Conservation (phyloP, 2,329 filamentous ascomycete species). For the Fusarium hostae region DNA sequence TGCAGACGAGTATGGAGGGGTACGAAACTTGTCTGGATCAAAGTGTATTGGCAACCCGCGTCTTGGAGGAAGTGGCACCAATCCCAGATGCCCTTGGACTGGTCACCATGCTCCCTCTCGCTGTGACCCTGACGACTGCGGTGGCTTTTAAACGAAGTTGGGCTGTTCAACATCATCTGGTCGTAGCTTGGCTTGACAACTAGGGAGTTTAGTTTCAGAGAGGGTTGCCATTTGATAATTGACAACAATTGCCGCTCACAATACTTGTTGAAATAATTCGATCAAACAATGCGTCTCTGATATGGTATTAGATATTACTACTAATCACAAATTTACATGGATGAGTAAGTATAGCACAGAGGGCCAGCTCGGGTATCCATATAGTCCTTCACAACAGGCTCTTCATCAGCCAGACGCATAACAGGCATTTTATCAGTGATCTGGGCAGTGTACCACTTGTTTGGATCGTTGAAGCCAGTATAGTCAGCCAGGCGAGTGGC, state of each 20-base stretch:
- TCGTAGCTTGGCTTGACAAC: too few species aligned
- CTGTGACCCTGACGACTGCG: neutral
- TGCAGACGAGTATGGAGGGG: neutral
- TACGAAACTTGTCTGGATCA: neutral
- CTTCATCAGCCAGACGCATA: neutral
- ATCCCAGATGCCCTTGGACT: neutral
- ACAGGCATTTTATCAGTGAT: constrained; percentile 1
- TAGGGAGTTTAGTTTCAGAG: neutral
- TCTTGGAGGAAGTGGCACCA: neutral
- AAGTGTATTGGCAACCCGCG: neutral
- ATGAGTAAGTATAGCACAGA: constrained; percentile 28
- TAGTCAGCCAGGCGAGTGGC: constrained; percentile 12
- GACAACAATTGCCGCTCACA: neutral
- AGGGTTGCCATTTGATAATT: neutral
- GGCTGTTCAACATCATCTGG: too few species aligned
- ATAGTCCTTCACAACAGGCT: constrained; percentile 20
- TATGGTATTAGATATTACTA: neutral
- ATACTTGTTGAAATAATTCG: too few species aligned
- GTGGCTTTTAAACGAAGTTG: neutral
- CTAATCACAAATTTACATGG: neutral
- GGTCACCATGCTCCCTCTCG: neutral
- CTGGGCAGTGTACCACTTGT: neutral
- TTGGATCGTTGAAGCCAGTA: neutral
- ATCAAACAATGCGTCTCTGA: too few species aligned
- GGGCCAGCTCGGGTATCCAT: constrained; percentile 16